These are phyloP conservation scores for Neurospora pannonica DNA, from an alignment of 495 filamentous ascomycete genomes.

Conservation along the genomic window DNA sequence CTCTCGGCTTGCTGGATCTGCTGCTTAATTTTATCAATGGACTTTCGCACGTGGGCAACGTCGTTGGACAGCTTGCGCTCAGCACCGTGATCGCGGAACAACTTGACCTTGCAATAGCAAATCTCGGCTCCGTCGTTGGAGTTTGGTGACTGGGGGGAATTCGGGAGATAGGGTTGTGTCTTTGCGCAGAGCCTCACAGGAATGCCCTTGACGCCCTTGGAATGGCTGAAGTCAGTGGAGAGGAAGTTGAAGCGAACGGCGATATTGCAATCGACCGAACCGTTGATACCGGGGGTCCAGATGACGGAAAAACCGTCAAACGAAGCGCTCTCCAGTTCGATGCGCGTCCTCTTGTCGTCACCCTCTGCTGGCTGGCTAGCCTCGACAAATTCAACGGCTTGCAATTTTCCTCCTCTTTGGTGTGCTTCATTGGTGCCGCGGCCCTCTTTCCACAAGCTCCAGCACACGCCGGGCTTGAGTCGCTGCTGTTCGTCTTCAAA, in stretches of 20 bases:
- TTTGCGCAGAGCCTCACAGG: slow-evolving; percentile 88
- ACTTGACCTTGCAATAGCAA: slow-evolving; percentile 89
- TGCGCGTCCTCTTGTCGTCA: slow-evolving; percentile 58
- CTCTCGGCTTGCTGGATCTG: slow-evolving; percentile 82
- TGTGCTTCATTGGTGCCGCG: slow-evolving; percentile 83
- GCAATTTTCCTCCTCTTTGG: slow-evolving; percentile 73
- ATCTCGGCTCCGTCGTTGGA: slow-evolving; percentile 50
- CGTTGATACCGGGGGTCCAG: slow-evolving; percentile 64
- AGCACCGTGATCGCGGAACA: slow-evolving; percentile 93
- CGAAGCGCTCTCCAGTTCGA: slow-evolving; percentile 72
- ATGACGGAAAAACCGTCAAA: slow-evolving; percentile 88
- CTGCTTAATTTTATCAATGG: slow-evolving; percentile 87
- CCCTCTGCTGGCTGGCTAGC: slow-evolving; percentile 57
- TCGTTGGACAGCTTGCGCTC: slow-evolving; percentile 94
- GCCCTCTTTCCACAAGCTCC: slow-evolving; percentile 95
- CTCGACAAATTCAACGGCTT: slow-evolving; percentile 91
- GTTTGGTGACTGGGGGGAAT: slow-evolving; percentile 32
- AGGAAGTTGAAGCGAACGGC: slow-evolving; percentile 95
- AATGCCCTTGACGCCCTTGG: slow-evolving; percentile 95
- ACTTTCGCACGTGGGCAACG: slow-evolving; percentile 84
- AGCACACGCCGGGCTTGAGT: slow-evolving; percentile 69
- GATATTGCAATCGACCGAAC: slow-evolving; percentile 61
- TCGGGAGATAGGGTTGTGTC: slow-evolving; percentile 53
- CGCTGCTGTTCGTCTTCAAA: slow-evolving; percentile 92
- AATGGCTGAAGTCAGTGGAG: slow-evolving; percentile 96